Evolutionary conservation across 768 basidiomycete genomes (phyloP).

Genomic region (Boletus eberwhitei): DNA sequence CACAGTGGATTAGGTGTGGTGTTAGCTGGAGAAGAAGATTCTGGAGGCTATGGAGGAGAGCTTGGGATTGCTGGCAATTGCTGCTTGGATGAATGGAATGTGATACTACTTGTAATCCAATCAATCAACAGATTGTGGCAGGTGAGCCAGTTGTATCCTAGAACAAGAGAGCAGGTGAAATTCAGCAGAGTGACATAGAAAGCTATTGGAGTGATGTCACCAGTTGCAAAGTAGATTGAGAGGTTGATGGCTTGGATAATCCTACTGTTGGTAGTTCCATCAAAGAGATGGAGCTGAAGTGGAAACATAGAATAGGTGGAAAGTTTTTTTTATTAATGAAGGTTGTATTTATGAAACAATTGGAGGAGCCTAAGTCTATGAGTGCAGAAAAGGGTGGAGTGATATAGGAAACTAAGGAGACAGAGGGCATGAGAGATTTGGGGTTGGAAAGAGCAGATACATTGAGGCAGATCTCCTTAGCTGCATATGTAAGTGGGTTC

Average conservation of each 20-base stretch:
- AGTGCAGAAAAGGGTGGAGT: neutral
- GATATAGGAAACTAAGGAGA: neutral
- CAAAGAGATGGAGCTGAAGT: neutral
- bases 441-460: neutral
- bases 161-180: too few relatives aligned
- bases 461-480: neutral
- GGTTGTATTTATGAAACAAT: neutral
- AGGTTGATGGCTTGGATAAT: neutral
- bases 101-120: too few relatives aligned
- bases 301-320: neutral
- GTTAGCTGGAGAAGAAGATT: too few relatives aligned
- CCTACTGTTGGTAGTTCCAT: neutral
- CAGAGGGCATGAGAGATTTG: neutral
- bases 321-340: neutral
- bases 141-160: too few relatives aligned
- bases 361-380: neutral
- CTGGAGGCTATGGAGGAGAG: too few relatives aligned
- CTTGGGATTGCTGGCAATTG: too few relatives aligned
- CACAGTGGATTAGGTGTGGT: too few relatives aligned
- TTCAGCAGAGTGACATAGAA: too few relatives aligned
- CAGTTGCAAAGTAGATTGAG: rapidly evolving
- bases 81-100: too few relatives aligned
- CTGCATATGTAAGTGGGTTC: neutral
- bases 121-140: too few relatives aligned
- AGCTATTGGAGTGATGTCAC: neutral